A percentile compares a stretch with the other conserved stretches of the same genome.
Conservation (phyloP, 345 rosid genomes). For the Gossypium ekmanianum region DNA sequence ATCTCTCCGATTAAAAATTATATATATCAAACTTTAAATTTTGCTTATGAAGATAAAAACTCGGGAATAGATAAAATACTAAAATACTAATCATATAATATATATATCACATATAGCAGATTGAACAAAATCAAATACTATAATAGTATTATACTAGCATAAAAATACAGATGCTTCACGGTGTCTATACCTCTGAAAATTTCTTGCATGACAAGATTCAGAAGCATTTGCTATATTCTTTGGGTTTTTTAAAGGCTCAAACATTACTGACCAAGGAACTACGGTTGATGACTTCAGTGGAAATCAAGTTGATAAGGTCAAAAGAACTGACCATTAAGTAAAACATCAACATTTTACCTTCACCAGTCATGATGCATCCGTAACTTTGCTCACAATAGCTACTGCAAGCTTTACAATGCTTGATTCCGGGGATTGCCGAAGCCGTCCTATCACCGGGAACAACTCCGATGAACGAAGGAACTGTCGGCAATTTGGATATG, state of each 20-base stretch:
- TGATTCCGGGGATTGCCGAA: conserved; percentile 80
- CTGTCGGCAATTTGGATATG: conserved; percentile 67
- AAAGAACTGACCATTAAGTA: neutral
- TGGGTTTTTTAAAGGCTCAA: neutral
- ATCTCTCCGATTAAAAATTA: too few species aligned
- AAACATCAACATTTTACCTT: neutral
- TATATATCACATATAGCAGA: too few species aligned
- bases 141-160: neutral
- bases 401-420: conserved; percentile 84
- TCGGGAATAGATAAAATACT: too few species aligned
- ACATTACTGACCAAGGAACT: neutral
- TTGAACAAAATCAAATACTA: neutral
- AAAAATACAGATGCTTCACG: neutral
- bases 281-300: neutral
- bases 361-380: conserved; percentile 36
- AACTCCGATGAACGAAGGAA: conserved; percentile 73
- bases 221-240: neutral
- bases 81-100: too few species aligned
- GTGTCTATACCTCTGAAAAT: neutral
- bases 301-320: conserved; percentile 9
- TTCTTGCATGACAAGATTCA: neutral
- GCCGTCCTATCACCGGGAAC: conserved; percentile 64
- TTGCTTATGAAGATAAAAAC: too few species aligned
- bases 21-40: too few species aligned
- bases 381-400: conserved; percentile 58